Conservation (phyloP, 345 rosid species). For the Pistacia integerrima region DNA sequence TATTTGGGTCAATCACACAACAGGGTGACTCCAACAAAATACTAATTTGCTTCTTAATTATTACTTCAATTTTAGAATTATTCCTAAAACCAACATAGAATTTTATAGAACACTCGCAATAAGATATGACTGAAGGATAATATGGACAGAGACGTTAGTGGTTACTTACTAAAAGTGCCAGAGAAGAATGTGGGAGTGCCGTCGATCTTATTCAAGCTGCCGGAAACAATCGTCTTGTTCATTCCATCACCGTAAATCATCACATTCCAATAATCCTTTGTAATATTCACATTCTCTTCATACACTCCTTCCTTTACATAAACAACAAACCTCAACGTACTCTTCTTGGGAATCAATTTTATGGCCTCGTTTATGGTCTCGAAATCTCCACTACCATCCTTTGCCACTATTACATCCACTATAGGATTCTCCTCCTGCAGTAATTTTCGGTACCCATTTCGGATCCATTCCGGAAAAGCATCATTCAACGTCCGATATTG, state of each 20-base stretch:
- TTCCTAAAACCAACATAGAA: too few species aligned
- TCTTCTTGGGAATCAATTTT: slow-evolving; percentile 26
- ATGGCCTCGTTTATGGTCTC: slow-evolving; percentile 37
- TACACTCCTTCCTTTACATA: slow-evolving; percentile 41
- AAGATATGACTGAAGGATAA: too few species aligned
- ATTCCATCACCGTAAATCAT: slow-evolving; percentile 51
- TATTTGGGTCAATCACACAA: too few species aligned
- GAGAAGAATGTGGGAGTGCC: slow-evolving; percentile 32
- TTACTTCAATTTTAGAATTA: too few species aligned
- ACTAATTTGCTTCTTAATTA: too few species aligned
- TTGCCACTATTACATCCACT: slow-evolving; percentile 30
- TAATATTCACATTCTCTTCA: slow-evolving; percentile 35
- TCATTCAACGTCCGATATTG: background rate
- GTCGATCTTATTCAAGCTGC: slow-evolving; percentile 28
- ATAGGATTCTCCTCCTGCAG: slow-evolving; percentile 12
- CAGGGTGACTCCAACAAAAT: too few species aligned
- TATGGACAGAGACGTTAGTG: too few species aligned
- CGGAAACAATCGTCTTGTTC: slow-evolving; percentile 36
- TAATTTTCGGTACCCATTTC: slow-evolving; percentile 5
- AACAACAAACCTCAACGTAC: slow-evolving; percentile 22
- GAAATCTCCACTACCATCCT: slow-evolving; percentile 36
- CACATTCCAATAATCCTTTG: slow-evolving; percentile 31
- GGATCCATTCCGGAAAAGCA: slow-evolving; percentile 16
- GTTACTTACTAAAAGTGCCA: slow-evolving; percentile 38
- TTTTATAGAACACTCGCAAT: too few species aligned